phyloP scores from a whole-genome alignment of 257 asterid species.

The Solanum microdontum region DNA sequence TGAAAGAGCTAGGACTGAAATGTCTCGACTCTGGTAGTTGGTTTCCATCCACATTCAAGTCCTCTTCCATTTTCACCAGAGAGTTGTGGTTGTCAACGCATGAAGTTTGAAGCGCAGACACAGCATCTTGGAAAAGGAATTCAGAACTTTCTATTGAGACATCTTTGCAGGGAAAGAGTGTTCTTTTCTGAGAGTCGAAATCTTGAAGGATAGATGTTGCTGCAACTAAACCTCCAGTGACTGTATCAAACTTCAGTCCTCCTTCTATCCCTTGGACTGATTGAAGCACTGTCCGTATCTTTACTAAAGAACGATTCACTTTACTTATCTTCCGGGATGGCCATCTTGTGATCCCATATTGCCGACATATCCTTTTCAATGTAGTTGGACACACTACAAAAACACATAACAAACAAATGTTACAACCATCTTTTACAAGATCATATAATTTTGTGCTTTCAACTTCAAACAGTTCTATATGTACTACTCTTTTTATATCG shows the following conservation, averaged over 20 bases:
- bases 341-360: conserved; percentile 84
- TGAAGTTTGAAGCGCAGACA: conserved; percentile 12
- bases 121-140: conserved; percentile 11
- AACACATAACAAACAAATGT: neutral
- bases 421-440: neutral
- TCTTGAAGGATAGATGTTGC: conserved; percentile 32
- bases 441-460: neutral
- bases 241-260: conserved; percentile 55
- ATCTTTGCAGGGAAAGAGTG: conserved; percentile 8
- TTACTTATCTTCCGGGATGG: conserved; percentile 86
- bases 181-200: conserved; percentile 14
- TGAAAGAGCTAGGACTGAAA: neutral
- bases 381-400: conserved; percentile 85
- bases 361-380: conserved; percentile 81
- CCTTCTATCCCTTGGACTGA: conserved; percentile 82
- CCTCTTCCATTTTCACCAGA: conserved; percentile 50
- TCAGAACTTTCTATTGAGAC: conserved; percentile 6
- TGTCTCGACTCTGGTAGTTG: conserved; percentile 3
- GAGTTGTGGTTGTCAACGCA: conserved; percentile 15
- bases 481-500: neutral
- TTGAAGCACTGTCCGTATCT: conserved; percentile 60
- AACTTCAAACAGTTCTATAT: neutral
- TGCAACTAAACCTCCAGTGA: conserved; percentile 39
- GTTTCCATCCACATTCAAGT: conserved; percentile 16
- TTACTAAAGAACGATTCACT: conserved; percentile 72